phyloP scores from a whole-genome alignment of 805 yeast species.

The Candida pseudofarinosa region DNA sequence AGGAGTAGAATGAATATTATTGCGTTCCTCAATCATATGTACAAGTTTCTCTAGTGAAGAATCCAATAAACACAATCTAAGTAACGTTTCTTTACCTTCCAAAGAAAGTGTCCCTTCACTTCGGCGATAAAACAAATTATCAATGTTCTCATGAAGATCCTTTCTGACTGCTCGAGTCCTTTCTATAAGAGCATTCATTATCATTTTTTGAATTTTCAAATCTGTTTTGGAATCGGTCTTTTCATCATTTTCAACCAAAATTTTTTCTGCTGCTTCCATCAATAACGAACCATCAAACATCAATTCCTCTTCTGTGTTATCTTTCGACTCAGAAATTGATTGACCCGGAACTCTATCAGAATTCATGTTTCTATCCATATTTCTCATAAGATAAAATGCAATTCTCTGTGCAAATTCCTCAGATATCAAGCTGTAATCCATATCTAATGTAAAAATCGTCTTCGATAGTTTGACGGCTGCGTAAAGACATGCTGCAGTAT shows the following conservation, averaged over 20 bases:
- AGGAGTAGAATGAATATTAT: constrained; percentile 4
- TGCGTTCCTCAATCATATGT: constrained; percentile 45
- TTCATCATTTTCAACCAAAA: constrained; percentile 44
- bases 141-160: constrained; percentile 51
- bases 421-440: constrained; percentile 49
- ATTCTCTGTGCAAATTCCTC: constrained; percentile 52
- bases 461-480: constrained; percentile 44
- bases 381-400: constrained; percentile 54
- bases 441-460: constrained; percentile 47
- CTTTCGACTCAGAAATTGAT: neutral
- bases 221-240: constrained; percentile 33
- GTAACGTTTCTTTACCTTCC: constrained; percentile 52
- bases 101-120: constrained; percentile 44
- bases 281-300: constrained; percentile 73
- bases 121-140: constrained; percentile 44
- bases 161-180: constrained; percentile 46
- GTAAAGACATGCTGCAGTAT: constrained; percentile 48
- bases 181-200: constrained; percentile 48
- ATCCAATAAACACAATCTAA: constrained; percentile 52
- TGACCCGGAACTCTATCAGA: constrained; percentile 13
- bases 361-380: constrained; percentile 46
- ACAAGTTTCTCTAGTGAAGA: constrained; percentile 51
- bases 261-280: constrained; percentile 68
- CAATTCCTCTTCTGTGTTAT: constrained; percentile 45
- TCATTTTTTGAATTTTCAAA: constrained; percentile 38